Percentiles rank a stretch among this genome's conserved stretches.
These are phyloP conservation scores for Globisporangium radiosum DNA, from an alignment of 352 stramenopile genomes.

Conservation along the genomic window DNA sequence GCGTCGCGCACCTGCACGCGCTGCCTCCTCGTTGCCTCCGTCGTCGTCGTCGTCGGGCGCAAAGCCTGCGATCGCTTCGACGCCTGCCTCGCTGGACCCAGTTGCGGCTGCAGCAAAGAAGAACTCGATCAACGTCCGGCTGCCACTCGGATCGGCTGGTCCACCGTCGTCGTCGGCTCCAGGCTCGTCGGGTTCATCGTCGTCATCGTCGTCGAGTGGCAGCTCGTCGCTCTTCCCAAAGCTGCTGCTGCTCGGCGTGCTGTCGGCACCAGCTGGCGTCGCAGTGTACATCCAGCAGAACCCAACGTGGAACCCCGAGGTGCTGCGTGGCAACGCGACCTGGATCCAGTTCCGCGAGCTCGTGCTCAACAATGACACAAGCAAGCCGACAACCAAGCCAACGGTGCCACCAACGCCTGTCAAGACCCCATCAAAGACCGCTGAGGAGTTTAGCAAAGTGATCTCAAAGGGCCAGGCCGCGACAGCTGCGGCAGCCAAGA, in stretches of 20 bases:
- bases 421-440: slow-evolving; percentile 15
- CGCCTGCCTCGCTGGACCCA: not conserved
- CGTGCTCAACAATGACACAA: slow-evolving; percentile 37
- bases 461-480: slow-evolving; percentile 35
- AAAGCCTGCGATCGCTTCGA: not conserved
- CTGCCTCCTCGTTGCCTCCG: slow-evolving; percentile 5
- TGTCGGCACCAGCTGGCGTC: slow-evolving; percentile 42
- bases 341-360: slow-evolving; percentile 75
- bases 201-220: slow-evolving; percentile 19
- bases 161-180: slow-evolving; percentile 8
- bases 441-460: slow-evolving; percentile 40
- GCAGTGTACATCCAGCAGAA: slow-evolving; percentile 75
- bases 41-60: not conserved
- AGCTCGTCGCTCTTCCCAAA: slow-evolving; percentile 35
- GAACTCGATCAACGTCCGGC: slow-evolving; percentile 6
- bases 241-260: slow-evolving; percentile 38
- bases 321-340: slow-evolving; percentile 47
- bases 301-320: slow-evolving; percentile 66
- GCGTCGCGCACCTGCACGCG: slow-evolving; percentile 2
- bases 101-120: slow-evolving; percentile 10
- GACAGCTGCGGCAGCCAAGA: slow-evolving; percentile 6
- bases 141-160: not conserved
- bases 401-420: not conserved
- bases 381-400: not conserved
- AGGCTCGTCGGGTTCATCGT: slow-evolving; percentile 6